These are phyloP conservation scores for Sporodiniella umbellata DNA, from an alignment of 371 early-diverging fungal genomes.

Conservation along the genomic window DNA sequence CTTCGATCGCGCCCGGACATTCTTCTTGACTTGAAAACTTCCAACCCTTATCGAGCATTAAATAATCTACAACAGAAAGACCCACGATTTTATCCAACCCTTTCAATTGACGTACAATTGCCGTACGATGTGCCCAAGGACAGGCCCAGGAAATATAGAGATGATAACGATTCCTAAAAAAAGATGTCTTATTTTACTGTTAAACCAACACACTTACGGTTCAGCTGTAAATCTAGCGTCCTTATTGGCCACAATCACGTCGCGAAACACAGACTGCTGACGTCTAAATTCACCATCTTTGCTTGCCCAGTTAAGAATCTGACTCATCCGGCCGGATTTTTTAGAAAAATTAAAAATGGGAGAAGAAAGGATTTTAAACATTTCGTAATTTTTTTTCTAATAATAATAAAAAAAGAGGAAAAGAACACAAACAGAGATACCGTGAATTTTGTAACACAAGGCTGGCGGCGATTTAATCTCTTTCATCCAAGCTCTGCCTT, in stretches of 20 bases:
- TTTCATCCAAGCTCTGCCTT: too few relatives aligned
- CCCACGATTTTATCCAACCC: slow-evolving; percentile 79
- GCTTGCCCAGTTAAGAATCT: slow-evolving; percentile 74
- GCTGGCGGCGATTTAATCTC: too few relatives aligned
- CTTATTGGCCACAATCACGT: slow-evolving; percentile 54
- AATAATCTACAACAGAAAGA: slow-evolving; percentile 81
- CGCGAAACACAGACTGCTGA: slow-evolving; percentile 83
- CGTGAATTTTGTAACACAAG: too few relatives aligned
- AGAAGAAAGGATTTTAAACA: too few relatives aligned
- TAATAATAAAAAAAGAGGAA: too few relatives aligned
- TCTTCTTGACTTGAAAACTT: slow-evolving; percentile 70
- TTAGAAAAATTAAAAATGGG: not conserved
- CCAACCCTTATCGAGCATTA: slow-evolving; percentile 81
- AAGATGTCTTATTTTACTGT: not conserved
- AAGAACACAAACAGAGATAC: too few relatives aligned
- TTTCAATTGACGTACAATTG: slow-evolving; percentile 84
- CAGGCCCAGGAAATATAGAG: slow-evolving; percentile 77
- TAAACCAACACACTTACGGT: slow-evolving; percentile 37
- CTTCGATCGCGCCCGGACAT: slow-evolving; percentile 78
- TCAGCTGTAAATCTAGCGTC: slow-evolving; percentile 75
- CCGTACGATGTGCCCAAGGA: slow-evolving; percentile 91
- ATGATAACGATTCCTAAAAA: slow-evolving; percentile 67
- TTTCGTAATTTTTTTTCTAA: too few relatives aligned
- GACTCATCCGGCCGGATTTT: not conserved
- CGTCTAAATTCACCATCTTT: slow-evolving; percentile 85